phyloP scores from a whole-genome alignment of 2,329 filamentous ascomycete genomes.

The Catunica adiposa region DNA sequence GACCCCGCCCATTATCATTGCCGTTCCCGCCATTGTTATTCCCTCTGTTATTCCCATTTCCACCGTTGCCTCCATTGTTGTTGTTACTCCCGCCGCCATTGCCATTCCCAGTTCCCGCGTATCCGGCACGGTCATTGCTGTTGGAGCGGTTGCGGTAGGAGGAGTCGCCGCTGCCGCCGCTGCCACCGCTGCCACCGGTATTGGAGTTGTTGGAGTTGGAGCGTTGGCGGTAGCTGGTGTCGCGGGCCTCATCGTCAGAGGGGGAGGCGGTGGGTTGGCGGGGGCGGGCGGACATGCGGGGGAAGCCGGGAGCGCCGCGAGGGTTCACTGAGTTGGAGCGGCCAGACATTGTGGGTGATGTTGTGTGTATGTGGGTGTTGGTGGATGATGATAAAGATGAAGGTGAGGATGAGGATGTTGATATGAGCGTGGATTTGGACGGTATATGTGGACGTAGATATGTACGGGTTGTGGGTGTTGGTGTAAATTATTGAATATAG shows the following conservation, averaged over 20 bases:
- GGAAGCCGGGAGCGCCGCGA: slow-evolving; percentile 5
- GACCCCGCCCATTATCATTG: neutral
- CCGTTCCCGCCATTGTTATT: neutral
- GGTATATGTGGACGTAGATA: no score
- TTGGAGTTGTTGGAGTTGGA: neutral
- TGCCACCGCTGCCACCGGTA: neutral
- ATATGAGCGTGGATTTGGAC: neutral
- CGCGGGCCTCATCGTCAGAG: neutral
- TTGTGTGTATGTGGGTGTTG: neutral
- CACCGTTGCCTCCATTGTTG: neutral
- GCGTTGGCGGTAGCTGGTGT: neutral
- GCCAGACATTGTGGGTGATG: neutral
- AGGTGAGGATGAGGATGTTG: no score
- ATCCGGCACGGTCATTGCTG: neutral
- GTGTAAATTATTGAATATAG: no score
- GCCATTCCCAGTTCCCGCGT: neutral
- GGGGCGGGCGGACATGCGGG: slow-evolving; percentile 1
- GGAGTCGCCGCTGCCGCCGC: neutral
- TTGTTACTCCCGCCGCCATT: neutral
- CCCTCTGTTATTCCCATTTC: neutral
- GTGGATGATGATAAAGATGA: neutral
- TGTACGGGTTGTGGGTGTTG: no score
- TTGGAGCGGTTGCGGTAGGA: neutral
- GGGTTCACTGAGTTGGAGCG: slow-evolving; percentile 9
- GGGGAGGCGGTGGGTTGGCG: neutral